These are phyloP conservation scores for Dendrobium catenatum DNA, from an alignment of 106 monocot species.

Conservation along the genomic window DNA sequence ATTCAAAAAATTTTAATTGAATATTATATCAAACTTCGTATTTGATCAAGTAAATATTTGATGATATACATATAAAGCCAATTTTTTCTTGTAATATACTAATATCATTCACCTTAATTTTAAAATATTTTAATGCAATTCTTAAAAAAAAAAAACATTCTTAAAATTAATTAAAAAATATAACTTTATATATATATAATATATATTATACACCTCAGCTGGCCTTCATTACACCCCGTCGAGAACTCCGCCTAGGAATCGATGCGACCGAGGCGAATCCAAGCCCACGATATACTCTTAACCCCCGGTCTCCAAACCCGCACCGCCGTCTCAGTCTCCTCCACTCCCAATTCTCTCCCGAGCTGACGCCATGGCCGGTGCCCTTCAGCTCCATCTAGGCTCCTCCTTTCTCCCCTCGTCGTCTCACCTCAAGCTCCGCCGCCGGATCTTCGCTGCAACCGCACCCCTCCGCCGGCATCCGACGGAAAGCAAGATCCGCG, in stretches of 20 bases:
- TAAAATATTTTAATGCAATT: too few relatives aligned
- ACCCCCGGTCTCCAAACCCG: not conserved
- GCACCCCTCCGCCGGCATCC: not conserved
- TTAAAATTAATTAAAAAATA: too few relatives aligned
- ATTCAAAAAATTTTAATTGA: too few relatives aligned
- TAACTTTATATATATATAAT: too few relatives aligned
- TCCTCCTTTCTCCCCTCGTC: constrained; percentile 18
- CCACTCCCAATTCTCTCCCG: not conserved
- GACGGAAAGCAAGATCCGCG: constrained; percentile 57
- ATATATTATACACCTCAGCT: too few relatives aligned
- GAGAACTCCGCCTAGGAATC: constrained; percentile 15
- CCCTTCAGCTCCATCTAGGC: constrained; percentile 5
- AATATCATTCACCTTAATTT: too few relatives aligned
- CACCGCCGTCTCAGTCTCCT: not conserved
- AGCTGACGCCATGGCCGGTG: constrained; percentile 6
- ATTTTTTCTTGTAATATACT: too few relatives aligned
- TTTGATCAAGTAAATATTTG: too few relatives aligned
- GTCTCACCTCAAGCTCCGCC: constrained; percentile 3
- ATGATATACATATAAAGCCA: too few relatives aligned
- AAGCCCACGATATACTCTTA: not conserved
- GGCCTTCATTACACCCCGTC: not conserved
- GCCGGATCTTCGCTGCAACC: not conserved
- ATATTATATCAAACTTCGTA: too few relatives aligned
- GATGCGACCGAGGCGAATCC: constrained; percentile 15
- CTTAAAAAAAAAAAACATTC: too few relatives aligned